phyloP scores from a whole-genome alignment of 148 eudicot species.

The Dianthus caryophyllus region DNA sequence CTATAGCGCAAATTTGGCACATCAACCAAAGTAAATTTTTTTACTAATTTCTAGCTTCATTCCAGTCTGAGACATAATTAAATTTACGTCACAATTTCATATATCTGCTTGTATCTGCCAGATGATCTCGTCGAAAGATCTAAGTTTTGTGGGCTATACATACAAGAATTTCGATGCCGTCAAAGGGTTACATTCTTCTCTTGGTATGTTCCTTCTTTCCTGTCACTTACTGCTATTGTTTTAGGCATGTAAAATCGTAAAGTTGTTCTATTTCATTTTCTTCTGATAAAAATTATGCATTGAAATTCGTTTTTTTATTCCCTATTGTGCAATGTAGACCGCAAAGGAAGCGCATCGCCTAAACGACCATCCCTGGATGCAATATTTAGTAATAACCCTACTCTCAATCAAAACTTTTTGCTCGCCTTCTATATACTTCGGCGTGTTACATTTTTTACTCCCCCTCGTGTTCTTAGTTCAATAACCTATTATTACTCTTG shows the following conservation, averaged over 20 bases:
- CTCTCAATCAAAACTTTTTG: not conserved
- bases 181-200: slow-evolving; percentile 61
- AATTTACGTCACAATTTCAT: slow-evolving; percentile 1
- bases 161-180: slow-evolving; percentile 95
- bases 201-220: slow-evolving; percentile 39
- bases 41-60: slow-evolving; percentile 2
- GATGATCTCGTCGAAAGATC: slow-evolving; percentile 69
- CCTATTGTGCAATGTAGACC: slow-evolving; percentile 40
- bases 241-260: not conserved
- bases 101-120: slow-evolving; percentile 23
- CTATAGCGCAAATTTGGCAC: not conserved
- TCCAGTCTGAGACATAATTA: not conserved
- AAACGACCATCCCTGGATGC: slow-evolving; percentile 52
- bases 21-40: slow-evolving; percentile 11
- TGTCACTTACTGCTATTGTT: slow-evolving; percentile 3
- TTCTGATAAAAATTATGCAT: not conserved
- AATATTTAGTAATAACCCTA: slow-evolving; percentile 41
- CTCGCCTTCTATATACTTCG: not conserved
- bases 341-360: slow-evolving; percentile 56
- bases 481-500: slow-evolving; percentile 11
- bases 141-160: slow-evolving; percentile 94
- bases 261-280: not conserved
- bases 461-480: not conserved
- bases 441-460: not conserved
- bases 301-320: not conserved